A percentile compares a stretch with the other conserved stretches of the same genome.
Conservation (phyloP, 805 yeast genomes). For the Teunomyces barrocoloradensis region DNA sequence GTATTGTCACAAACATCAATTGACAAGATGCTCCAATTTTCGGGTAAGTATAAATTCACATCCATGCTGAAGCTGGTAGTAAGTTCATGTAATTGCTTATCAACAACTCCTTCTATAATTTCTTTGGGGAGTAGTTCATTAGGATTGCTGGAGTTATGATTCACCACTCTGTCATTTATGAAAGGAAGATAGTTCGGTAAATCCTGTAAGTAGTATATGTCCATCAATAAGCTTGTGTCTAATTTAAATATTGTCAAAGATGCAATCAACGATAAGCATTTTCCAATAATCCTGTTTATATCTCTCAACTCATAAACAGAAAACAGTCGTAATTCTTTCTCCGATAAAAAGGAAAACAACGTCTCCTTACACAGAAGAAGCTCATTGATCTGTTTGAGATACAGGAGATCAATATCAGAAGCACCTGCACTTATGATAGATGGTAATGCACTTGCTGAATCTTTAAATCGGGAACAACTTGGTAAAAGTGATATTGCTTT, state of each 20-base stretch:
- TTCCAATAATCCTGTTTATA: conserved; percentile 12
- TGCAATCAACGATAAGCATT: conserved; percentile 19
- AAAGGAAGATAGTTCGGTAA: conserved; percentile 18
- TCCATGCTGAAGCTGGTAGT: conserved; percentile 9
- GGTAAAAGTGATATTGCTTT: neutral
- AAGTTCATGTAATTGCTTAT: neutral
- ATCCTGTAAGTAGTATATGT: conserved; percentile 21
- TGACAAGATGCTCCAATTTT: conserved; percentile 56
- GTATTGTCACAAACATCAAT: conserved; percentile 58
- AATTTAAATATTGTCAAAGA: conserved; percentile 18
- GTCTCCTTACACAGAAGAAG: conserved; percentile 16
- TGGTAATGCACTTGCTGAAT: conserved; percentile 9
- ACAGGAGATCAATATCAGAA: neutral
- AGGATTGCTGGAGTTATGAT: conserved; percentile 11
- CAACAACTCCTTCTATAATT: neutral
- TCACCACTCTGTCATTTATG: conserved; percentile 17
- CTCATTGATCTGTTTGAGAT: conserved; percentile 12
- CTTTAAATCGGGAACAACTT: conserved; percentile 1
- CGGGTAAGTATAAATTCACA: conserved; percentile 31
- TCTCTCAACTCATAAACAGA: conserved; percentile 16
- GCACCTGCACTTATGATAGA: conserved; percentile 8
- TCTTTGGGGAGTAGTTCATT: conserved; percentile 10
- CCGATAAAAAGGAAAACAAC: conserved; percentile 8
- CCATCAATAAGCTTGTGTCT: conserved; percentile 12
- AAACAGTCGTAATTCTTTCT: conserved; percentile 5